These are phyloP conservation scores for Phoma herbarum DNA, from an alignment of 2,329 filamentous ascomycete genomes.

Conservation along the genomic window DNA sequence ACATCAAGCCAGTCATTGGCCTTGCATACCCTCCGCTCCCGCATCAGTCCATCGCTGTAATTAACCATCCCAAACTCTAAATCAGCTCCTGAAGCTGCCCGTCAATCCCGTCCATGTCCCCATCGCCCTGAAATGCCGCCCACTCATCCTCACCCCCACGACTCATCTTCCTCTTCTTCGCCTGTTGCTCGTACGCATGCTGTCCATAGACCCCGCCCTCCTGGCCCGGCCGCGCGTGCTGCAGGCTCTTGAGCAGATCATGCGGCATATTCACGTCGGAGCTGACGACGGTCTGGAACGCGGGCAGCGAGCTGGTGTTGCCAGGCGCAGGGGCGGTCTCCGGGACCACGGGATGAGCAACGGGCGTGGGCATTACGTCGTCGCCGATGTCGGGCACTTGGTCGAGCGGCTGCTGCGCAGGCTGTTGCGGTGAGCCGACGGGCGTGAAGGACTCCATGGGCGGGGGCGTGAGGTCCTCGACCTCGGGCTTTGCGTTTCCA, in stretches of 20 bases:
- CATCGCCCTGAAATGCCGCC: slow-evolving; percentile 54
- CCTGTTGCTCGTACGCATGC: slow-evolving; percentile 32
- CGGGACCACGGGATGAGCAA: slow-evolving; percentile 38
- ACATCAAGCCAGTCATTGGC: slow-evolving; percentile 1
- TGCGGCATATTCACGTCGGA: slow-evolving; percentile 33
- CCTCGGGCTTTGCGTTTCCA: slow-evolving; percentile 63
- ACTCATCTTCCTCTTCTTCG: slow-evolving; percentile 52
- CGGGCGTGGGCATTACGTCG: slow-evolving; percentile 41
- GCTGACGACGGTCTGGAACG: slow-evolving; percentile 37
- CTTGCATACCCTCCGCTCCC: too few relatives aligned
- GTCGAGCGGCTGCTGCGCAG: slow-evolving; percentile 20
- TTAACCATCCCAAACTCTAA: too few relatives aligned
- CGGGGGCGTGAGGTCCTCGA: slow-evolving; percentile 89
- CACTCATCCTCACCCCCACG: slow-evolving; percentile 50
- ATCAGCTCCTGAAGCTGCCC: slow-evolving; percentile 67
- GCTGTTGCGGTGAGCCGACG: slow-evolving; percentile 56
- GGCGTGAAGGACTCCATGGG: slow-evolving; percentile 66
- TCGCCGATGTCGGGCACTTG: slow-evolving; percentile 36
- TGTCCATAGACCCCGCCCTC: slow-evolving; percentile 36
- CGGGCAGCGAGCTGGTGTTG: slow-evolving; percentile 29
- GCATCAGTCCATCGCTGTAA: too few relatives aligned
- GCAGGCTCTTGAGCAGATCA: slow-evolving; percentile 45
- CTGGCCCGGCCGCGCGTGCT: slow-evolving; percentile 36
- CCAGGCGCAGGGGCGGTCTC: slow-evolving; percentile 35
- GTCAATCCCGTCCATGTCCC: slow-evolving; percentile 66